Base-by-base conservation (phyloP, 306 rosid species). In the Chamaecrista fasciculata region DNA sequence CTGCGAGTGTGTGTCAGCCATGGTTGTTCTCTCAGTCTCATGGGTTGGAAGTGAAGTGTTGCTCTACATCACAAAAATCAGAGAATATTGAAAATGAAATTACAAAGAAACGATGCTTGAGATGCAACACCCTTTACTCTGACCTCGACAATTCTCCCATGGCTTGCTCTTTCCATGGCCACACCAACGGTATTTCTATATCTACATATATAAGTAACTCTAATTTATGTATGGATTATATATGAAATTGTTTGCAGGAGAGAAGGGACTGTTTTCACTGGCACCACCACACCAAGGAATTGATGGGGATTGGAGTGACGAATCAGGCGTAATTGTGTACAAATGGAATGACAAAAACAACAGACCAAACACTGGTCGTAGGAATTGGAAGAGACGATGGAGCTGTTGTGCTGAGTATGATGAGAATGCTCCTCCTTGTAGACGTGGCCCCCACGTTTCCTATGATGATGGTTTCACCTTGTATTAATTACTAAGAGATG, bases 201-300 rank as follows among this genome's bases (percentile, higher is more conserved):
- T n/a, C n/a, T n/a, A n/a, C n/a, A n/a, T n/a, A n/a, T n/a, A n/a
- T n/a, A n/a, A n/a, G n/a, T n/a, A n/a, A n/a, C n/a, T n/a, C n/a
- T n/a, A n/a, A n/a, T n/a, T n/a, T n/a, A n/a, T n/a, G n/a, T n/a
- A n/a, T n/a, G n/a, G n/a, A n/a, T n/a, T n/a, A n/a, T n/a, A n/a
- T n/a, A n/a, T n/a, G n/a, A n/a, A n/a, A n/a, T n/a, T n/a, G n/a
- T n/a, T 2, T 63, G 76, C 64, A 86, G 89, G 90, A 42, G 96
- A 91, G 64, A 91, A 72, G 56, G 96, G 96, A 11, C 26, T 91
- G 26, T 81, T 78, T 82, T 76, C 94, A 42, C 8, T 85, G 64
- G 82, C 90, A 40, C 91, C 91, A 19, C 91, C 89, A 4, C 97
- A 89, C 90, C 91, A 91, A 74, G 97, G 97, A 68, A 86, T 91